Conservation (phyloP, 768 basidiomycete species). For the Phylloporus sp. region DNA sequence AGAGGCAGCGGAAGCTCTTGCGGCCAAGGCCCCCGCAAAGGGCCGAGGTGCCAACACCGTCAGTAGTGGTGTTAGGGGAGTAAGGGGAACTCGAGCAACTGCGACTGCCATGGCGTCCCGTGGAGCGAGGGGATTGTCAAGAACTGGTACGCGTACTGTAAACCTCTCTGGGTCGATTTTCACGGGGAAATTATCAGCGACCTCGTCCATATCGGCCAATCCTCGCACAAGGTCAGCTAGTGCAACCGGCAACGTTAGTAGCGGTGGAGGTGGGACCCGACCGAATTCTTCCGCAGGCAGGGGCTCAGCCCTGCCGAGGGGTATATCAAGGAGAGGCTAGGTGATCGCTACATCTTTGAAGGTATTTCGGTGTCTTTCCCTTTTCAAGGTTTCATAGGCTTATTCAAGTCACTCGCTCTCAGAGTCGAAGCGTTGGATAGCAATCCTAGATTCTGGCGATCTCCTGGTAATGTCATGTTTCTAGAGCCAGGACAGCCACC, state of each 20-base stretch:
- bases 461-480: too few relatives aligned
- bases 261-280: constrained; percentile 16
- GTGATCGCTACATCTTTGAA: not conserved
- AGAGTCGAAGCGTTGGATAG: not conserved
- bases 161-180: not conserved
- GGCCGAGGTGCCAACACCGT: constrained; percentile 42
- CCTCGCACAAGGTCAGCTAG: constrained; percentile 25
- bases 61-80: constrained; percentile 62
- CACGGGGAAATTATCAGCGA: constrained; percentile 8
- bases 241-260: constrained; percentile 21
- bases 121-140: constrained; percentile 42
- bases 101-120: constrained; percentile 38
- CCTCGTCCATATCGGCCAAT: constrained; percentile 11
- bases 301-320: constrained; percentile 23
- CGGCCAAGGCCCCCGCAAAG: constrained; percentile 22
- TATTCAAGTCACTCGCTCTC: not conserved
- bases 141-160: constrained; percentile 32
- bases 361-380: not conserved
- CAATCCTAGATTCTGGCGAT: not conserved
- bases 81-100: constrained; percentile 66
- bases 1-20: constrained; percentile 41
- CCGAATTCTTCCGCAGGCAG: constrained; percentile 24
- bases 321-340: constrained; percentile 24
- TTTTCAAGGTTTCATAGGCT: not conserved
- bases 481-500: too few relatives aligned